These are phyloP conservation scores for Colletotrichum higginsianum DNA, from an alignment of 2,329 filamentous ascomycete species.

Conservation along the genomic window DNA sequence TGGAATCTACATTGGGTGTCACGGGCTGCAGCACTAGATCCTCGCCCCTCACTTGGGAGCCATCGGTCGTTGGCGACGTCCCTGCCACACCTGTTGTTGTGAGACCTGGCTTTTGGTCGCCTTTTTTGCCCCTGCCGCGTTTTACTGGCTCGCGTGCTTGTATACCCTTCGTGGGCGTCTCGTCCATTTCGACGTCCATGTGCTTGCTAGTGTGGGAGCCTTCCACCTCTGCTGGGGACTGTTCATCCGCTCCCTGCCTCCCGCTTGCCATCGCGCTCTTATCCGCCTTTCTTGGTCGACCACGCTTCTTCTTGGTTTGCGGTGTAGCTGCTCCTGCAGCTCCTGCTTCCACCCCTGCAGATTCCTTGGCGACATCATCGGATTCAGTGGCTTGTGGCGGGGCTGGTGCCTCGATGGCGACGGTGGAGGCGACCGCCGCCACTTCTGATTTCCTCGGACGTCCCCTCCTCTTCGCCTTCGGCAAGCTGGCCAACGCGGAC, in stretches of 20 bases:
- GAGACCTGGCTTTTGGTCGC: not conserved
- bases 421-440: not conserved
- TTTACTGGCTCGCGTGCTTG: slow-evolving; percentile 1
- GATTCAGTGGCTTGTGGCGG: not conserved
- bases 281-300: slow-evolving; percentile 58
- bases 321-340: slow-evolving; percentile 26
- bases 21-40: slow-evolving; percentile 29
- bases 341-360: slow-evolving; percentile 8
- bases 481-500: not conserved
- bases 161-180: not conserved
- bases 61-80: not conserved
- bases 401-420: not conserved
- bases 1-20: slow-evolving; percentile 21
- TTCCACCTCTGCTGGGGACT: not conserved
- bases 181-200: not conserved
- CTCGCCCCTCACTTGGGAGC: not conserved
- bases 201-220: slow-evolving; percentile 1
- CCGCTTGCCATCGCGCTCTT: slow-evolving; percentile 39
- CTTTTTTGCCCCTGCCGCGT: slow-evolving; percentile 4
- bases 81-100: not conserved
- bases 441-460: slow-evolving; percentile 38
- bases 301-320: slow-evolving; percentile 47
- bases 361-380: slow-evolving; percentile 1
- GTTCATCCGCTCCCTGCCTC: slow-evolving; percentile 23
- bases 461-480: slow-evolving; percentile 40